Base-by-base conservation (phyloP, 2,329 filamentous ascomycete genomes). In the Geosmithia morbida region DNA sequence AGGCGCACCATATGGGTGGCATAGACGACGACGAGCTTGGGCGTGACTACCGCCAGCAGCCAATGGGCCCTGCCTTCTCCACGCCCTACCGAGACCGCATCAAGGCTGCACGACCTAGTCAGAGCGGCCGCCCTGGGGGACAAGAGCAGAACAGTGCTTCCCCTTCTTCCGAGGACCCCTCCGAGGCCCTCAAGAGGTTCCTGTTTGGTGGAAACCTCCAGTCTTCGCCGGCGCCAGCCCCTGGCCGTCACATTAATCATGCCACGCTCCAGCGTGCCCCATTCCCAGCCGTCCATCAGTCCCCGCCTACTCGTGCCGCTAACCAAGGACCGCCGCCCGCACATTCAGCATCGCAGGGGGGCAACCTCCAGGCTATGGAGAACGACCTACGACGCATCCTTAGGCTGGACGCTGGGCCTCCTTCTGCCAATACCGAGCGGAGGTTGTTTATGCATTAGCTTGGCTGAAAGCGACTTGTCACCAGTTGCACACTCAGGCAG, bases 41-140 rank as follows among this genome's bases (percentile, higher is more conserved):
- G 52, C 74, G 74, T 20, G 72, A 70, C 17, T 69, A 71, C 18
- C 68, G 69, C 42, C 70, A 66, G 43, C 66, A 66, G 43, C 66
- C 70, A 29, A 74, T 80, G 53, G 83, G 74, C 3, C 80, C 80
- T 26, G 74, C 82, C 2, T 85, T 86, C 59, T 81, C 83, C 4
- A 83, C 81, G 0, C 76, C 78, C 0, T 82, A 79, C 53, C 66
- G 74, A 6, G 75, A 81, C 50, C 73, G 78, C 42, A 79, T 82
- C 49, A 71, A 69, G 48, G 77, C 76, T 46, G 74, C 71, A 19
- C 70, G 68, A 17, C 60, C 64, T 11, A 57, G 48, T 26, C 22
- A 17, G 7, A 3, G 14, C 6, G 22, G 19, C 41, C 44, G 37
- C 11, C 44, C 44, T 20, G 44, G 8, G 3, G 59, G 61, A 37